phyloP scores from a whole-genome alignment of 2,329 filamentous ascomycete species.

The Aspergillus aculeatinus region DNA sequence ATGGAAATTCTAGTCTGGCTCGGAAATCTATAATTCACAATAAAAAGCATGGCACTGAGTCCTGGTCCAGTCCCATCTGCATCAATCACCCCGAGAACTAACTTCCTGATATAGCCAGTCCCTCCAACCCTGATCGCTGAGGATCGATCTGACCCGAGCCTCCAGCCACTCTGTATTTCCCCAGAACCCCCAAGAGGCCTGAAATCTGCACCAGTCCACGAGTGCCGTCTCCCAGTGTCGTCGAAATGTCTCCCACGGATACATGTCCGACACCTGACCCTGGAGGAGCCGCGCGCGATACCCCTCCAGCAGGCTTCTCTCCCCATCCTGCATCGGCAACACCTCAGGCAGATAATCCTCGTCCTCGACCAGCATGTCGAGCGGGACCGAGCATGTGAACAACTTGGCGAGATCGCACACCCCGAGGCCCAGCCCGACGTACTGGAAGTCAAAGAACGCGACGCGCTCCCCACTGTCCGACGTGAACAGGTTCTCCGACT shows the following conservation, averaged over 20 bases:
- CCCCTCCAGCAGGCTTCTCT: constrained; percentile 51
- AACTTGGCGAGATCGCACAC: constrained; percentile 67
- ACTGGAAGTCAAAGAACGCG: constrained; percentile 70
- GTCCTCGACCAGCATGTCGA: constrained; percentile 49
- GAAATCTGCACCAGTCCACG: constrained; percentile 66
- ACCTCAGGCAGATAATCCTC: constrained; percentile 33
- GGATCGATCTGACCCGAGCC: constrained; percentile 53
- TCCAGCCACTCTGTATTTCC: constrained; percentile 60
- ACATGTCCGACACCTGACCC: constrained; percentile 33
- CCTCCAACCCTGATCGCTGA: constrained; percentile 48
- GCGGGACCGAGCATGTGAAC: constrained; percentile 64
- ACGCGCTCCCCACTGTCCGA: constrained; percentile 50
- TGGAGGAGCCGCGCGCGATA: constrained; percentile 41
- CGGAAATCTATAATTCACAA: too few species aligned
- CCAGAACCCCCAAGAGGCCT: constrained; percentile 63
- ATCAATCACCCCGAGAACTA: neutral
- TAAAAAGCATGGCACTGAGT: too few species aligned
- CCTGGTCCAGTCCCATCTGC: too few species aligned
- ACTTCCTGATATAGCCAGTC: constrained; percentile 43
- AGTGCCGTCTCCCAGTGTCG: constrained; percentile 66
- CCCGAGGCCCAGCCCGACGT: constrained; percentile 63
- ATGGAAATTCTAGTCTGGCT: too few species aligned
- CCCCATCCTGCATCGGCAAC: constrained; percentile 53
- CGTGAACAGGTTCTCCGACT: constrained; percentile 67
- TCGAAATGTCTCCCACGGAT: constrained; percentile 56